Conservation (phyloP, 345 rosid genomes). For the Reutealis trisperma region DNA sequence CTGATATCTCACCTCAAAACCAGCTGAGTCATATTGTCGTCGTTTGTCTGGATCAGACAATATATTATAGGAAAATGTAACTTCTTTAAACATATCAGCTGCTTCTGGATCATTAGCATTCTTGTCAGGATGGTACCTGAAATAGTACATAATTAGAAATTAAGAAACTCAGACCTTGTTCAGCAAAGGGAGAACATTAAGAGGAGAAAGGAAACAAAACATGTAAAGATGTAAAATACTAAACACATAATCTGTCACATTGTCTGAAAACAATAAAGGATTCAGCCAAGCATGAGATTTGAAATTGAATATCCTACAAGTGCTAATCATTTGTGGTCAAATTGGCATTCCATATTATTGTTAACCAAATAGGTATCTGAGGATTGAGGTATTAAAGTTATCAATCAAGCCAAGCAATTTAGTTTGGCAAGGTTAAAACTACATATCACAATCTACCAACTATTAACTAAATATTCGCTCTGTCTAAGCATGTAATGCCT, state of each 20-base stretch:
- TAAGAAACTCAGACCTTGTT: not conserved
- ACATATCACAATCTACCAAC: not conserved
- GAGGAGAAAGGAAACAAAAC: not conserved
- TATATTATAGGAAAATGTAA: slow-evolving; percentile 85
- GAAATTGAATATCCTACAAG: not conserved
- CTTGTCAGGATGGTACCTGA: slow-evolving; percentile 99
- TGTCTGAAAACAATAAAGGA: not conserved
- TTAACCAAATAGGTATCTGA: not conserved
- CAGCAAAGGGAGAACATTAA: not conserved
- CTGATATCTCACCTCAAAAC: slow-evolving; percentile 79
- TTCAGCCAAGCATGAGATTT: not conserved
- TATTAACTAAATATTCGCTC: not conserved
- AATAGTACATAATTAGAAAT: slow-evolving; percentile 24
- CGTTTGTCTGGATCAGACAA: slow-evolving; percentile 91
- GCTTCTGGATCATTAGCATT: slow-evolving; percentile 91
- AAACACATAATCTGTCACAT: not conserved
- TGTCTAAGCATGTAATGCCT: not conserved
- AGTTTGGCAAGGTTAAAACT: not conserved
- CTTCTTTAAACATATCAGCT: slow-evolving; percentile 93
- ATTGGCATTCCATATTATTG: not conserved
- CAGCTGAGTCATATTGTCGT: slow-evolving; percentile 84
- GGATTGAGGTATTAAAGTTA: not conserved
- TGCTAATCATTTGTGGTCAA: not conserved
- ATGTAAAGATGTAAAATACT: not conserved
- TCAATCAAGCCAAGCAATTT: not conserved